Evolutionary conservation across 306 rosid genomes (phyloP).

Genomic region (Benincasa hispida): DNA sequence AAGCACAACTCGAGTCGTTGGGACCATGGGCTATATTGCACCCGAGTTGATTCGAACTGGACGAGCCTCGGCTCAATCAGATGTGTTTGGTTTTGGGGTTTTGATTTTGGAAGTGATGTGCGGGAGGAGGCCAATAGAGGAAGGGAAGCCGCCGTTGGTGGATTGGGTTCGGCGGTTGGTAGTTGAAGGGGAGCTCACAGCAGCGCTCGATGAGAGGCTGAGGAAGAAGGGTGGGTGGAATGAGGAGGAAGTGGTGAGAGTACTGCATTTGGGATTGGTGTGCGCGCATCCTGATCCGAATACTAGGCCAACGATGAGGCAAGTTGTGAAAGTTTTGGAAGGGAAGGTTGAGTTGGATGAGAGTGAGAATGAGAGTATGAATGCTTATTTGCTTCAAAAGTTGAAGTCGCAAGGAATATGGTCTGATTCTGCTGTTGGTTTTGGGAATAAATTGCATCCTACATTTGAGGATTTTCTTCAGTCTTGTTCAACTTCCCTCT

Average conservation of each 20-base stretch:
- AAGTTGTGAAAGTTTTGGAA: slow-evolving; percentile 49
- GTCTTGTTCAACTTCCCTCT: slow-evolving; percentile 39
- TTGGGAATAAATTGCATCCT: slow-evolving; percentile 40
- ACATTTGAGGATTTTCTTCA: slow-evolving; percentile 48
- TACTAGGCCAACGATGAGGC: slow-evolving; percentile 68
- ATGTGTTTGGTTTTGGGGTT: slow-evolving; percentile 66
- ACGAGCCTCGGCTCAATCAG: slow-evolving; percentile 55
- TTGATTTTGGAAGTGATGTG: slow-evolving; percentile 70
- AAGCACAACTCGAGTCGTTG: slow-evolving; percentile 56
- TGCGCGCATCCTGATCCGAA: slow-evolving; percentile 61
- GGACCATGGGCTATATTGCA: slow-evolving; percentile 74
- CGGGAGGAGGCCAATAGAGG: slow-evolving; percentile 79
- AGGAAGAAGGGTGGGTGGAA: slow-evolving; percentile 25
- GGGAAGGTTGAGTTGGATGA: slow-evolving; percentile 36
- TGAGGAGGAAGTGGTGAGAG: slow-evolving; percentile 39
- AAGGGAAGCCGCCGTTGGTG: slow-evolving; percentile 44
- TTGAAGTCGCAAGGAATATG: slow-evolving; percentile 32
- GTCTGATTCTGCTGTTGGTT: slow-evolving; percentile 25
- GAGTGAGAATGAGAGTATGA: slow-evolving; percentile 35
- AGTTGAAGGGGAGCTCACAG: slow-evolving; percentile 29
- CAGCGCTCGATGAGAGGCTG: slow-evolving; percentile 46
- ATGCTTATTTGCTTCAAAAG: slow-evolving; percentile 30
- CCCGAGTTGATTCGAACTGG: slow-evolving; percentile 61
- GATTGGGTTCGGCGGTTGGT: slow-evolving; percentile 49
- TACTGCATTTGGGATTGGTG: slow-evolving; percentile 62